Conservation (phyloP, 2,329 filamentous ascomycete genomes). For the Cryphonectria nitschkei region DNA sequence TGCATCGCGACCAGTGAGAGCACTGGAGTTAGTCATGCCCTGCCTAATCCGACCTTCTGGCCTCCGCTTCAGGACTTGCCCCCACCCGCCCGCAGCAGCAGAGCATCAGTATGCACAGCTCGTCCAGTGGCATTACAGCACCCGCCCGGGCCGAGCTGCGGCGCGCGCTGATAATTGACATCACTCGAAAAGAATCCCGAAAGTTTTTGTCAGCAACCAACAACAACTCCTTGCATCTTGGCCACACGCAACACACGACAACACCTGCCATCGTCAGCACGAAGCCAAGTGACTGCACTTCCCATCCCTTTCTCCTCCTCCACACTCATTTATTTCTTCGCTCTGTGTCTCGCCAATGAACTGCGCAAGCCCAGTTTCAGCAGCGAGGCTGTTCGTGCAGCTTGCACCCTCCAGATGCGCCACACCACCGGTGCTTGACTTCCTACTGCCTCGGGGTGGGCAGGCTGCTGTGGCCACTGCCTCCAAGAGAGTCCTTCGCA, state of each 20-base stretch:
- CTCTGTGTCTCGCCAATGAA: constrained; percentile 1
- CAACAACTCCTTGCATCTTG: background rate
- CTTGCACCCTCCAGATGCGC: constrained; percentile 33
- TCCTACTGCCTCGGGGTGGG: constrained; percentile 42
- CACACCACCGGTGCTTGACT: constrained; percentile 42
- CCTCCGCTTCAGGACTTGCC: background rate
- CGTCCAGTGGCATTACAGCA: background rate
- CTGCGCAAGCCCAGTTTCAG: constrained; percentile 32
- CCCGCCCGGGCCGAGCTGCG: background rate
- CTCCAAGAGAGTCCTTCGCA: constrained; percentile 28
- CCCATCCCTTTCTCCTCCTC: background rate
- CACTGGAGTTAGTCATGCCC: constrained; percentile 1
- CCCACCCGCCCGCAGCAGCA: background rate
- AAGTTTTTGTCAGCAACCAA: background rate
- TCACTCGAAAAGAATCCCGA: background rate
- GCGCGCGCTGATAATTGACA: background rate
- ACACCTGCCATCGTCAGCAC: background rate
- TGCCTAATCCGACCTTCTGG: background rate
- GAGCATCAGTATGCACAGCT: background rate
- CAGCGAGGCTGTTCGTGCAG: constrained; percentile 39
- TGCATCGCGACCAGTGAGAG: constrained; percentile 10
- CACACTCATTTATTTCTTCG: background rate
- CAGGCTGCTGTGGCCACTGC: constrained; percentile 13
- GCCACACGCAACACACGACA: background rate
- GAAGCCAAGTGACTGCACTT: background rate